Percentiles rank a stretch among this genome's conserved stretches.
Conservation (phyloP, 139 green algal species). For the Micromonas commoda region DNA sequence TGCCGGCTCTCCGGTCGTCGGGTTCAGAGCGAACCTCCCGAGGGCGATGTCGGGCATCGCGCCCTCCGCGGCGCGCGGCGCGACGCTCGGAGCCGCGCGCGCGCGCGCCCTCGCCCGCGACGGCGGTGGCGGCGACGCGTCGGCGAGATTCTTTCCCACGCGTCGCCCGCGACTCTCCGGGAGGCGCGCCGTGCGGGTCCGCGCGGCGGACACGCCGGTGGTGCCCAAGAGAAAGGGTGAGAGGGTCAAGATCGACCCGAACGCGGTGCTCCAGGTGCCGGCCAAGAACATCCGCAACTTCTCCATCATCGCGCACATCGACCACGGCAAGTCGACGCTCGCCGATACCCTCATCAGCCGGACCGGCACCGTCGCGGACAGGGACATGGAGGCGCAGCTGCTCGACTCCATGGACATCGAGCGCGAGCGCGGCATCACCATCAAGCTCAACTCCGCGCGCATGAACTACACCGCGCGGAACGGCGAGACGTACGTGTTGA, state of each 20-base stretch:
- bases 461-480: conserved; percentile 70
- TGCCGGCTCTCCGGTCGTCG: too few relatives aligned
- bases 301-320: conserved; percentile 76
- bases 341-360: conserved; percentile 69
- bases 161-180: neutral
- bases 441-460: conserved; percentile 89
- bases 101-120: neutral
- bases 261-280: conserved; percentile 42
- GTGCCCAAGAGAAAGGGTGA: neutral
- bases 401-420: conserved; percentile 84
- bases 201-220: too few relatives aligned
- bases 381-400: conserved; percentile 72
- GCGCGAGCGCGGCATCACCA: conserved; percentile 79
- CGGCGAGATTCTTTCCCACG: neutral
- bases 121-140: neutral
- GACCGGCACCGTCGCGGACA: conserved; percentile 54
- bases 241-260: neutral
- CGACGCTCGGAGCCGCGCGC: neutral
- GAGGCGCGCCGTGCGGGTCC: neutral
- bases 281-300: conserved; percentile 64
- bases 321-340: conserved; percentile 74
- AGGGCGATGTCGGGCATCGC: too few relatives aligned
- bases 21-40: too few relatives aligned
- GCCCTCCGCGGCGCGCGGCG: too few relatives aligned
- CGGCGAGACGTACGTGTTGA: conserved; percentile 66